Evolutionary conservation across 768 basidiomycete species (phyloP), one percentile per base, ranked within the genome.

Genomic region (Kondoa malvinella): DNA sequence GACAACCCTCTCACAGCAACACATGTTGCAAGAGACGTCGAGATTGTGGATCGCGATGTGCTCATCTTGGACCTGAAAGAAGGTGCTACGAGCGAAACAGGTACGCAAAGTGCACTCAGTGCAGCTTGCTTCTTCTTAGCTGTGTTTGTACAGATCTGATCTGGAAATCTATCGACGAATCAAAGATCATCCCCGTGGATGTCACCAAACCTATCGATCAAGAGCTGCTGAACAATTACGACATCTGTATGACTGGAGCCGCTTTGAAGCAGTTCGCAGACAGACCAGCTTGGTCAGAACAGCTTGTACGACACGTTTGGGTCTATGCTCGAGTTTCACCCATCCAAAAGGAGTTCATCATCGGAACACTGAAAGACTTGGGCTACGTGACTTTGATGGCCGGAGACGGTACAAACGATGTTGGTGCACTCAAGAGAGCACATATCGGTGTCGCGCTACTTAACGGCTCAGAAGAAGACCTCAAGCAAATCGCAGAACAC

Each of bases 311-410:
- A 73, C 86, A 95, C 74, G 91, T 91, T 0, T 97, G 91, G 90
- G 94, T 99, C 63, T 99, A 99, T 72, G 95, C 95, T 29, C 90
- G 94, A 33, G 94, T 97, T 17, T 94, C 94, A 14, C 95, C 95
- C 1, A 78, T 83, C 0, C 95, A 97, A 76, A 99, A 99, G 79
- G 95, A 99, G 77, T 83, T 83, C 77, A 97, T 99, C 78, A 82
- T 99, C 60, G 89, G 91, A 0, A 87, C 87, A 4, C 81, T 97
- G 65, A 92, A 92, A 76, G 81, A 81, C 1, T 84, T 95, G 29
- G 94, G 94, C 27, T 99, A 90, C 76, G 82, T 82, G 17, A 99
- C 95, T 0, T 82, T 99, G 64, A 97, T 97, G 95, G 95, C 92
- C 3, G 95, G 95, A 64, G 95, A 99, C 75, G 95, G 95, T 32